Evolutionary conservation across 495 filamentous ascomycete species (phyloP).

Genomic region (Neurospora sp.): DNA sequence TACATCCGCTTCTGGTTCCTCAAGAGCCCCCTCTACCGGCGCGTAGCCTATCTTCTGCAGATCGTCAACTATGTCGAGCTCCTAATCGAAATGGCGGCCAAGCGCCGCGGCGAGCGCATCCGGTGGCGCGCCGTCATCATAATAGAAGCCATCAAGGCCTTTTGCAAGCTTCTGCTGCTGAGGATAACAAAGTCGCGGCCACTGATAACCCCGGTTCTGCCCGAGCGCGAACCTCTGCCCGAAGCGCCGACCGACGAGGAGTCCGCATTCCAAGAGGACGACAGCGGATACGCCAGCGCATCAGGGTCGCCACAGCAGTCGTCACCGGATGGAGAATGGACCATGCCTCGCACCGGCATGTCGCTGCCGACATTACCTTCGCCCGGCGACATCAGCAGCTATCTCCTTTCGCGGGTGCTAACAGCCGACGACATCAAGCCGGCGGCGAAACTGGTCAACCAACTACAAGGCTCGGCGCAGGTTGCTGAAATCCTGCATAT

Average conservation of each 20-base stretch:
- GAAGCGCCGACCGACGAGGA: conserved; percentile 42
- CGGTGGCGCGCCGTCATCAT: conserved; percentile 87
- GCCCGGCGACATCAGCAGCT: conserved; percentile 67
- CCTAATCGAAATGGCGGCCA: conserved; percentile 76
- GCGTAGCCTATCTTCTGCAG: conserved; percentile 68
- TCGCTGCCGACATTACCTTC: conserved; percentile 72
- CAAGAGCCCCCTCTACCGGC: conserved; percentile 63
- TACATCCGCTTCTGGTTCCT: conserved; percentile 86
- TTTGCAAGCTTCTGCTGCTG: conserved; percentile 74
- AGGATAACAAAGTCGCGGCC: conserved; percentile 75
- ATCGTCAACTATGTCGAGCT: conserved; percentile 90
- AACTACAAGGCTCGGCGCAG: conserved; percentile 58
- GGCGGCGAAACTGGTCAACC: conserved; percentile 69
- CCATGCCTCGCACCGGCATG: conserved; percentile 89
- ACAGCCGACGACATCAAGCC: conserved; percentile 95
- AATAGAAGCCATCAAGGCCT: conserved; percentile 76
- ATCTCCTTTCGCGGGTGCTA: conserved; percentile 82
- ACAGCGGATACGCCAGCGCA: conserved; percentile 1
- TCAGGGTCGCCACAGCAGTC: background rate
- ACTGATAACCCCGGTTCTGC: conserved; percentile 72
- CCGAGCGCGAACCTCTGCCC: conserved; percentile 66
- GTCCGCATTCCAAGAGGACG: background rate
- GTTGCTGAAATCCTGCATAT: conserved; percentile 86
- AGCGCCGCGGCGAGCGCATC: conserved; percentile 67
- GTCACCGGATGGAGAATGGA: conserved; percentile 52